Evolutionary conservation across 176 grass and related monocot genomes (phyloP).

Genomic region (Triticum turgidum): DNA sequence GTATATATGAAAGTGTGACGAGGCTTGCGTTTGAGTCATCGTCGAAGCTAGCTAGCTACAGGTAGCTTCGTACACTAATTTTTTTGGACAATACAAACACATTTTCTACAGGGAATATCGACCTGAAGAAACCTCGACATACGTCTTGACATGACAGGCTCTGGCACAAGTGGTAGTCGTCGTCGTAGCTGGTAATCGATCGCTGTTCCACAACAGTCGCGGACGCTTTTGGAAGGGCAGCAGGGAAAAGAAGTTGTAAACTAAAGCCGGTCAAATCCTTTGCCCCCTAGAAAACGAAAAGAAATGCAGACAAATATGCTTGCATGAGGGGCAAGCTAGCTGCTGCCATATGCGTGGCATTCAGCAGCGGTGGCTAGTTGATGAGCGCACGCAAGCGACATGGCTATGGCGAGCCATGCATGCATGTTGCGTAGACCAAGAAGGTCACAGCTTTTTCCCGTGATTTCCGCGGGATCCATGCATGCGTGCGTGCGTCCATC

Average conservation of each 20-base stretch:
- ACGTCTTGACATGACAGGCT: neutral
- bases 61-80: neutral
- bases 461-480: slow-evolving; percentile 53
- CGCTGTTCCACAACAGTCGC: slow-evolving; percentile 17
- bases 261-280: neutral
- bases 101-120: neutral
- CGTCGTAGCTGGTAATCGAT: neutral
- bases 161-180: neutral
- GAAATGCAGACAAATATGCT: slow-evolving; percentile 1
- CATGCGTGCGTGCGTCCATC: neutral
- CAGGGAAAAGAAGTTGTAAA: neutral
- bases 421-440: neutral
- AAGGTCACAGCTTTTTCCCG: neutral
- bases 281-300: neutral
- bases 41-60: neutral
- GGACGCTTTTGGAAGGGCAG: neutral
- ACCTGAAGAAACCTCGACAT: neutral
- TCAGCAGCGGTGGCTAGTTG: neutral
- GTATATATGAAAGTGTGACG: neutral
- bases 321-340: neutral
- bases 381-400: slow-evolving; percentile 23
- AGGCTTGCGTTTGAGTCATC: neutral
- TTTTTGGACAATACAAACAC: neutral
- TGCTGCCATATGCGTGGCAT: neutral
- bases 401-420: neutral